Evolutionary conservation across 2,329 filamentous ascomycete species (phyloP).

Genomic region (Neopestalotiopsis sp.): DNA sequence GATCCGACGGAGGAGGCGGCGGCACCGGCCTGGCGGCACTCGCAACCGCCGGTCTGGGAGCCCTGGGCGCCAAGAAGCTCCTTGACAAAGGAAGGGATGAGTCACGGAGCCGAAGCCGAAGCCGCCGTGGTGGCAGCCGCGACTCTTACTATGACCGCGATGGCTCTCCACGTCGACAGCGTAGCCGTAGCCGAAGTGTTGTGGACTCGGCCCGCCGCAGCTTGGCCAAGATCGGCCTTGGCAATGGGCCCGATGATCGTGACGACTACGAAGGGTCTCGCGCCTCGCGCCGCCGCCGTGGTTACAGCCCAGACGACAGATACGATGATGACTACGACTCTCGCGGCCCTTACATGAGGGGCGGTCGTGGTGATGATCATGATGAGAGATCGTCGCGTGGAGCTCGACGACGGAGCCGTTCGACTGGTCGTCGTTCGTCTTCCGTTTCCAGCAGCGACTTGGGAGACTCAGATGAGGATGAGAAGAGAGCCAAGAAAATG

Average conservation of each 20-base stretch:
- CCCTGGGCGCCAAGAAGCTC: conserved; percentile 66
- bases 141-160: conserved; percentile 53
- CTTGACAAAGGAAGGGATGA: conserved; percentile 47
- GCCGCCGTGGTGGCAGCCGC: conserved; percentile 54
- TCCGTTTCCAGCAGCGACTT: conserved; percentile 61
- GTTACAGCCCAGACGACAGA: conserved; percentile 40
- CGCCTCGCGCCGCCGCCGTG: conserved; percentile 42
- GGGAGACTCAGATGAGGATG: conserved; percentile 63
- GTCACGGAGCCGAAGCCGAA: conserved; percentile 56
- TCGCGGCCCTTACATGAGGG: conserved; percentile 40
- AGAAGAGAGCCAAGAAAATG: conserved; percentile 60
- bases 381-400: conserved; percentile 49
- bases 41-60: conserved; percentile 66
- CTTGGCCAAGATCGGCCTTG: conserved; percentile 66
- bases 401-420: conserved; percentile 43
- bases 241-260: conserved; percentile 51
- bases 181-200: conserved; percentile 69
- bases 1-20: conserved; percentile 55
- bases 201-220: conserved; percentile 66
- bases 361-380: conserved; percentile 44
- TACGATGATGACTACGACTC: conserved; percentile 36
- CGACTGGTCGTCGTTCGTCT: conserved; percentile 47
- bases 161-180: conserved; percentile 44
- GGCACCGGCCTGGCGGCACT: conserved; percentile 64
- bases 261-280: conserved; percentile 48